Percentiles rank a stretch among this genome's conserved stretches.
Conservation (phyloP, 2,329 filamentous ascomycete genomes). For the Sclerotinia minor region DNA sequence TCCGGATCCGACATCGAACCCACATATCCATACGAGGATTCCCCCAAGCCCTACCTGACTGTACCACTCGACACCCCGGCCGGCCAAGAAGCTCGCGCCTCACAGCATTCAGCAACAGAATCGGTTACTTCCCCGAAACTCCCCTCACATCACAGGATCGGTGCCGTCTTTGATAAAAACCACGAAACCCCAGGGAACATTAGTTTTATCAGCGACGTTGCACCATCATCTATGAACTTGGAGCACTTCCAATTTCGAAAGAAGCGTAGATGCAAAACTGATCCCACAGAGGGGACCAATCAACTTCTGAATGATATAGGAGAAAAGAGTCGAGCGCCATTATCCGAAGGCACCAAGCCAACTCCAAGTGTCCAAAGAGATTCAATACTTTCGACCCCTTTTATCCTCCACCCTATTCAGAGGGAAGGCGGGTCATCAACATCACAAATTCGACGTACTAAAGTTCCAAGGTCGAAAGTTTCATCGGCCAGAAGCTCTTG, state of each 20-base stretch:
- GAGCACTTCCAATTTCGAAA: constrained; percentile 39
- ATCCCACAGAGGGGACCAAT: neutral
- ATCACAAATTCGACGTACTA: neutral
- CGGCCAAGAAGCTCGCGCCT: neutral
- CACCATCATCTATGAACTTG: constrained; percentile 38
- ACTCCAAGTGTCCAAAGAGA: neutral
- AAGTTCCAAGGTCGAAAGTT: neutral
- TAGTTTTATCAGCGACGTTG: constrained; percentile 39
- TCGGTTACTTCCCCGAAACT: constrained; percentile 1
- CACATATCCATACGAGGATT: neutral
- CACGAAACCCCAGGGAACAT: constrained; percentile 25
- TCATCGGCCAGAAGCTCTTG: neutral
- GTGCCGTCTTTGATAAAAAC: neutral
- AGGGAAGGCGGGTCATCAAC: neutral
- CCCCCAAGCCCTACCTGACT: neutral
- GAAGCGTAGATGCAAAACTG: constrained; percentile 26
- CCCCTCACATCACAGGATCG: neutral
- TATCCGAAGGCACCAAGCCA: constrained; percentile 1
- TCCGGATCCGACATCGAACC: neutral
- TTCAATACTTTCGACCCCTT: neutral
- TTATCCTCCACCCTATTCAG: neutral
- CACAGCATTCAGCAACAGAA: neutral
- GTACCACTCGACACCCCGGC: neutral
- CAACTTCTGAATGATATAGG: neutral
- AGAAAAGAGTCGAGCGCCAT: neutral